Percentiles rank a stretch among this genome's conserved stretches.
Evolutionary conservation across 805 yeast genomes (phyloP).

Genomic region (Wickerhamia fluorescens): DNA sequence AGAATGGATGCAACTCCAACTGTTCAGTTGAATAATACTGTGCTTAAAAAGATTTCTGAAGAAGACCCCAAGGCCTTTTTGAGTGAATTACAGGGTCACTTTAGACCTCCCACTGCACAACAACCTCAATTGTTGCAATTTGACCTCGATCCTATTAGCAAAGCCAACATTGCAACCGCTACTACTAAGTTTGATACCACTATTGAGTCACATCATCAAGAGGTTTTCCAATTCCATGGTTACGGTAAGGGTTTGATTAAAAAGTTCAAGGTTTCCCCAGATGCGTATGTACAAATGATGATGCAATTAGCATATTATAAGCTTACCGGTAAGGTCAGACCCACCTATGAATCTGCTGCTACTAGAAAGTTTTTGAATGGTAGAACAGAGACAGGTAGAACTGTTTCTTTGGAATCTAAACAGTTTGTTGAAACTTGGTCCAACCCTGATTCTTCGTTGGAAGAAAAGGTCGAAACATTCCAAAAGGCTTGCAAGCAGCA

Average conservation of each 20-base stretch:
- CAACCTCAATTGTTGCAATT: conserved; percentile 37
- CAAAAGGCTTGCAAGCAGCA: conserved; percentile 71
- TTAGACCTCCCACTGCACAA: conserved; percentile 9
- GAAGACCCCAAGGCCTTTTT: conserved; percentile 32
- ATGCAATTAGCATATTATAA: conserved; percentile 88
- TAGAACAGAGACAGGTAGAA: conserved; percentile 89
- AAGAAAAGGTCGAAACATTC: conserved; percentile 59
- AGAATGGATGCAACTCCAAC: conserved; percentile 98
- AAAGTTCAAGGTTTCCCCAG: conserved; percentile 81
- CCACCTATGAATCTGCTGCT: conserved; percentile 95
- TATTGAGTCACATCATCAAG: conserved; percentile 63
- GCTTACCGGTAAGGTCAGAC: conserved; percentile 69
- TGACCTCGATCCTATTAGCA: conserved; percentile 48
- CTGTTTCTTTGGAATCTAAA: conserved; percentile 67
- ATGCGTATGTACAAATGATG: conserved; percentile 85
- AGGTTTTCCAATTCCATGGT: conserved; percentile 73
- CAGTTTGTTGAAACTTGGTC: conserved; percentile 72
- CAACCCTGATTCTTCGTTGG: conserved; percentile 40
- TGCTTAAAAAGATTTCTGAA: conserved; percentile 50
- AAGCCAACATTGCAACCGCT: conserved; percentile 49
- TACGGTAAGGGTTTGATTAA: conserved; percentile 85
- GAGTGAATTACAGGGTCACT: conserved; percentile 16
- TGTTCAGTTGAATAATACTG: conserved; percentile 72
- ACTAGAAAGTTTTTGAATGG: conserved; percentile 86
- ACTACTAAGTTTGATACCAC: conserved; percentile 47